Evolutionary conservation across 257 asterid species (phyloP).

Genomic region (Galeopsis tetrahit): DNA sequence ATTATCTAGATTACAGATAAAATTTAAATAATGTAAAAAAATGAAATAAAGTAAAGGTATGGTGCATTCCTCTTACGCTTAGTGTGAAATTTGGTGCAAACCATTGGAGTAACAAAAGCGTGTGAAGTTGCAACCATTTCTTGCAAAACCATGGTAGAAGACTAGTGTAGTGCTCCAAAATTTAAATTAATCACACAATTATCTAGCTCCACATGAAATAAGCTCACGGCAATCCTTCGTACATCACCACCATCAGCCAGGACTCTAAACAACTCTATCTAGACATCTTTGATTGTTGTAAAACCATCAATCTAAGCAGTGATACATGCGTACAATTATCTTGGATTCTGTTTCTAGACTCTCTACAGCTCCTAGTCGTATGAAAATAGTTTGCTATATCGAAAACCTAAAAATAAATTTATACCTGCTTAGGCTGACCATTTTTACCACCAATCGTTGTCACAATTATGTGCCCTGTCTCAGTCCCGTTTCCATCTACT

Average conservation of each 20-base stretch:
- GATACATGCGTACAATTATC: background rate
- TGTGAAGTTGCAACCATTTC: background rate
- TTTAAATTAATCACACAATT: background rate
- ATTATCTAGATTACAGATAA: background rate
- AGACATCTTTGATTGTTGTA: background rate
- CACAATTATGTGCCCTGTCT: slow-evolving; percentile 93
- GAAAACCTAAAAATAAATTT: background rate
- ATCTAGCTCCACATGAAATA: background rate
- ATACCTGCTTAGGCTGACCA: slow-evolving; percentile 94
- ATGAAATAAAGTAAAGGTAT: background rate
- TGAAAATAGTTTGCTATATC: background rate
- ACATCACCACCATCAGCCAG: background rate
- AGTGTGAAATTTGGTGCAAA: background rate
- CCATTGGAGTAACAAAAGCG: background rate
- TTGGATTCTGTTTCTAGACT: background rate
- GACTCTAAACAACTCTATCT: background rate
- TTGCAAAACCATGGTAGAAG: background rate
- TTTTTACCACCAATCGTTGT: slow-evolving; percentile 93
- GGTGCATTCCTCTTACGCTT: background rate
- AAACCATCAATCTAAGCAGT: slow-evolving; percentile 15
- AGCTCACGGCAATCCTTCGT: background rate
- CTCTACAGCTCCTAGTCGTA: background rate
- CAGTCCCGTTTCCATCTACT: slow-evolving; percentile 92
- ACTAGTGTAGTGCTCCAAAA: background rate
- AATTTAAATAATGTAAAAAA: background rate